Evolutionary conservation across 2,329 filamentous ascomycete species (phyloP).

Genomic region (Diplodia corticola): DNA sequence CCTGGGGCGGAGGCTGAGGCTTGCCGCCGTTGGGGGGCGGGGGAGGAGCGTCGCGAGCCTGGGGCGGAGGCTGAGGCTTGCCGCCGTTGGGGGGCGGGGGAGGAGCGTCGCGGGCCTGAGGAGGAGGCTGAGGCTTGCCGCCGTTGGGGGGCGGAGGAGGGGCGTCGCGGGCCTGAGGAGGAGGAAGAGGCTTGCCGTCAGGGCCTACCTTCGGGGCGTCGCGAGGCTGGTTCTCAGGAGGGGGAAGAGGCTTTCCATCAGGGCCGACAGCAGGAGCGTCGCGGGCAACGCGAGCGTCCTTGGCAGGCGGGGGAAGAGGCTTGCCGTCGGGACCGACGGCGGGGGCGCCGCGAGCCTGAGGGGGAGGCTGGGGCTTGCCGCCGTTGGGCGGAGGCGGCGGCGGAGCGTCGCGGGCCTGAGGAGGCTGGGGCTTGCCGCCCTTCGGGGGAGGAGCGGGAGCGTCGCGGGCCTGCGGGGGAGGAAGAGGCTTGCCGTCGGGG

Average conservation of each 20-base stretch:
- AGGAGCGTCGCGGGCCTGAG: not conserved
- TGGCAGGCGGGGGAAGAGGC: not conserved
- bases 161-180: not conserved
- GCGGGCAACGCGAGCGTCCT: not conserved
- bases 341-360: not conserved
- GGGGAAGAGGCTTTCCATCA: not conserved
- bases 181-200: not conserved
- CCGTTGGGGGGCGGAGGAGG: not conserved
- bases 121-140: not conserved
- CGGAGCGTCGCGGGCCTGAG: not conserved
- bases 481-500: not conserved
- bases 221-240: not conserved
- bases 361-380: not conserved
- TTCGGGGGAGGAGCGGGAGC: not conserved
- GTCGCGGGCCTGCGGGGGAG: not conserved
- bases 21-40: not conserved
- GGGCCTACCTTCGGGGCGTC: not conserved
- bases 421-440: not conserved
- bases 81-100: not conserved
- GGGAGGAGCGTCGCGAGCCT: not conserved
- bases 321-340: not conserved
- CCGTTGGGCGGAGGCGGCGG: not conserved
- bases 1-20: not conserved
- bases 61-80: not conserved
- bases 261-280: not conserved